These are phyloP conservation scores for Micromonas commoda DNA, from an alignment of 139 green algal genomes.

Conservation along the genomic window DNA sequence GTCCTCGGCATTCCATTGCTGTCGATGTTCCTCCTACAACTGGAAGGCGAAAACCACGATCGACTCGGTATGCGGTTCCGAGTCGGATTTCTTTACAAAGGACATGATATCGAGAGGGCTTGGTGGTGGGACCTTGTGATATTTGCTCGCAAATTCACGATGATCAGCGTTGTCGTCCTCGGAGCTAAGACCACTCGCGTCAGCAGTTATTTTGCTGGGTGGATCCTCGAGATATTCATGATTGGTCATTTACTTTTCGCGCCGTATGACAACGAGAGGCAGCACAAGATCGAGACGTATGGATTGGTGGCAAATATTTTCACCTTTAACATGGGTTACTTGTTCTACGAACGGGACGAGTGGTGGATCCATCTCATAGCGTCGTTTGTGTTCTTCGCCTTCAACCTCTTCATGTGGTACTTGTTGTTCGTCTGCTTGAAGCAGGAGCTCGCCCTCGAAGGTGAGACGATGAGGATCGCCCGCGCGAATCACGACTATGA, in stretches of 20 bases:
- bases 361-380: neutral
- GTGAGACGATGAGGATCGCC: neutral
- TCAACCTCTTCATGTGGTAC: neutral
- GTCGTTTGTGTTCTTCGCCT: neutral
- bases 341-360: neutral
- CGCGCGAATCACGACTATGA: slow-evolving; percentile 37
- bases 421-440: neutral
- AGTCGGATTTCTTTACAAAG: neutral
- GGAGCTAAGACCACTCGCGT: neutral
- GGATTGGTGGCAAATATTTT: neutral
- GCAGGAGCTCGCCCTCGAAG: neutral
- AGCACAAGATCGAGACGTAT: neutral
- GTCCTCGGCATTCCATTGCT: neutral
- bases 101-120: neutral
- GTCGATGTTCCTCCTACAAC: neutral
- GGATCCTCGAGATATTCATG: neutral
- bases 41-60: neutral
- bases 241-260: neutral
- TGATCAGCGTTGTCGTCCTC: neutral
- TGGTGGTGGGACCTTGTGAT: neutral
- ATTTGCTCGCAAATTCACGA: neutral
- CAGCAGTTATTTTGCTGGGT: neutral
- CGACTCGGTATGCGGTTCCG: neutral
- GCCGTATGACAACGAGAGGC: neutral
- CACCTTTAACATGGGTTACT: neutral